Conservation (phyloP, 148 eudicot species). For the Persicaria tinctoria region DNA sequence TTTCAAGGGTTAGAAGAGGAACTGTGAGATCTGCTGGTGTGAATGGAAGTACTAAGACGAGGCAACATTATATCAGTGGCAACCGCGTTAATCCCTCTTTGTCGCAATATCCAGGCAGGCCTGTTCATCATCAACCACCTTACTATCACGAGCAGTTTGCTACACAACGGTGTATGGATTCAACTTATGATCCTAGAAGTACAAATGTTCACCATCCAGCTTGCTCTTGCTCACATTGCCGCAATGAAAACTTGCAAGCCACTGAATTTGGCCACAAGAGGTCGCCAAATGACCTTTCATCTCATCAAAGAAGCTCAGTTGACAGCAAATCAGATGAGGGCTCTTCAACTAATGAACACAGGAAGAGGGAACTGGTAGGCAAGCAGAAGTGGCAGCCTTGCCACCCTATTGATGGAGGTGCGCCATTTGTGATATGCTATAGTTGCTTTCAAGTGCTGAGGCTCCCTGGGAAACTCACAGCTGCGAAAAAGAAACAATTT, state of each 20-base stretch:
- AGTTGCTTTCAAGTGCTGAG: slow-evolving; percentile 67
- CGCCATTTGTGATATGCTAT: slow-evolving; percentile 66
- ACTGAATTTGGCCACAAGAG: background rate
- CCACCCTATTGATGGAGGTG: slow-evolving; percentile 66
- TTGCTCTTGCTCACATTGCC: slow-evolving; percentile 46
- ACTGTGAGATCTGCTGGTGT: slow-evolving; percentile 22
- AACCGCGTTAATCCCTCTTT: slow-evolving; percentile 19
- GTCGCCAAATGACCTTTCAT: slow-evolving; percentile 13
- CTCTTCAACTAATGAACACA: slow-evolving; percentile 24
- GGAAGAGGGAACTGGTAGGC: slow-evolving; percentile 27
- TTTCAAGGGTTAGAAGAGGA: slow-evolving; percentile 19
- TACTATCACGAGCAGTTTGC: slow-evolving; percentile 20
- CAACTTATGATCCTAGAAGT: slow-evolving; percentile 24
- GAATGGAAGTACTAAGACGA: slow-evolving; percentile 16
- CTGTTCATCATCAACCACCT: slow-evolving; percentile 20
- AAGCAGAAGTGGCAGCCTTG: slow-evolving; percentile 28
- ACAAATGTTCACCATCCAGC: slow-evolving; percentile 36
- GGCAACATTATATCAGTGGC: slow-evolving; percentile 21
- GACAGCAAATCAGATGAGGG: slow-evolving; percentile 17
- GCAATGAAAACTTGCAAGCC: slow-evolving; percentile 25
- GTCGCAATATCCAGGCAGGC: slow-evolving; percentile 21
- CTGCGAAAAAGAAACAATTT: slow-evolving; percentile 18
- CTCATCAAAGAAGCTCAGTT: slow-evolving; percentile 17
- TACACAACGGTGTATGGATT: slow-evolving; percentile 27
- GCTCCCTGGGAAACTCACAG: slow-evolving; percentile 37